phyloP scores from a whole-genome alignment of 257 asterid species.

The Galeopsis tetrahit region DNA sequence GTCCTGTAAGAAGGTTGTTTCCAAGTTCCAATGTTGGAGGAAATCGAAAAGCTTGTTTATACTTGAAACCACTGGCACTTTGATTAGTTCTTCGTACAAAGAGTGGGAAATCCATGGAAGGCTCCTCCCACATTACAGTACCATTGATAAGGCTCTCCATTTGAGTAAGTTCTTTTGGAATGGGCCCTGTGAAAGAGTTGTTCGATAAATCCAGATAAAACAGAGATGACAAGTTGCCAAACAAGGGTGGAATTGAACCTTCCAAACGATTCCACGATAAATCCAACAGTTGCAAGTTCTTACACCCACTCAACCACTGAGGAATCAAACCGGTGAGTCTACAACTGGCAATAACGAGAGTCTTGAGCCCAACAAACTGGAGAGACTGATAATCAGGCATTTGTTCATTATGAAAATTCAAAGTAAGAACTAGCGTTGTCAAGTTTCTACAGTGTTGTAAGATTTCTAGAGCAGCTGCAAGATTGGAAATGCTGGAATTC shows the following conservation, averaged over 20 bases:
- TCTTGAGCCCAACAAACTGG: constrained; percentile 55
- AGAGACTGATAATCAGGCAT: constrained; percentile 57
- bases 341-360: constrained; percentile 71
- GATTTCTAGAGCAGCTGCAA: constrained; percentile 53
- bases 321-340: constrained; percentile 74
- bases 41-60: constrained; percentile 59
- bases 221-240: constrained; percentile 57
- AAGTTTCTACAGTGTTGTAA: constrained; percentile 70
- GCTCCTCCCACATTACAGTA: constrained; percentile 42
- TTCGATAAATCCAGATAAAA: constrained; percentile 85
- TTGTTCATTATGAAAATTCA: constrained; percentile 57
- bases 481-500: constrained; percentile 59
- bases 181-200: constrained; percentile 64
- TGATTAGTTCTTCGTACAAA: constrained; percentile 48
- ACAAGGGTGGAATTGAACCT: constrained; percentile 74
- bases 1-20: constrained; percentile 67
- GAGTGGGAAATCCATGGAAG: constrained; percentile 62
- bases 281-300: constrained; percentile 63
- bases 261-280: constrained; percentile 71
- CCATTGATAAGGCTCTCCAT: constrained; percentile 54
- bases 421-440: constrained; percentile 66
- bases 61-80: constrained; percentile 40
- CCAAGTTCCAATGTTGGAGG: constrained; percentile 74
- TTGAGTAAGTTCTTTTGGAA: constrained; percentile 63
- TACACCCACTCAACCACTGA: constrained; percentile 61